These are phyloP conservation scores for Gamsiella multidivaricata DNA, from an alignment of 192 early-diverging fungal genomes.

Conservation along the genomic window DNA sequence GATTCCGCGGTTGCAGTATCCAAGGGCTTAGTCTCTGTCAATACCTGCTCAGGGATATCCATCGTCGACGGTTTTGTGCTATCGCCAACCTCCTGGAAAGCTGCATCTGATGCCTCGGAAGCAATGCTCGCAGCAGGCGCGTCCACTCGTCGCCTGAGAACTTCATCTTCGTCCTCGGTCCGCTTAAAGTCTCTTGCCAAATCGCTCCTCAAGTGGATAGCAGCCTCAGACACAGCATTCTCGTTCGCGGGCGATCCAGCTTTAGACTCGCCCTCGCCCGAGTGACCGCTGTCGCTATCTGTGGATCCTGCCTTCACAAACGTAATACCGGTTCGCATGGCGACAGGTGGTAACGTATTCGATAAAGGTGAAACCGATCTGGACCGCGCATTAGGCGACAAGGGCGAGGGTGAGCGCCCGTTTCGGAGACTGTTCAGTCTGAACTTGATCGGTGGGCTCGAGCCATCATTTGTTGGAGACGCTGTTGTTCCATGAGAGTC, in stretches of 20 bases:
- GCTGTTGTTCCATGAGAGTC: conserved; percentile 2
- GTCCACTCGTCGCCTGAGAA: background rate
- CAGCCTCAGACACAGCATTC: conserved; percentile 12
- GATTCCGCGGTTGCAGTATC: too few relatives aligned
- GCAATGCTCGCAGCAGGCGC: background rate
- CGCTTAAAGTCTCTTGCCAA: conserved; percentile 40
- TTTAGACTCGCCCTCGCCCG: background rate
- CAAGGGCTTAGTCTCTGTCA: too few relatives aligned
- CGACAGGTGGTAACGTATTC: conserved; percentile 7
- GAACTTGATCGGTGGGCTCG: conserved; percentile 37
- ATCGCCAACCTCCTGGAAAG: background rate
- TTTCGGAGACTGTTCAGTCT: conserved; percentile 35
- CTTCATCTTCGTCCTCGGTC: conserved; percentile 14
- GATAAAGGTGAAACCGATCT: conserved; percentile 31
- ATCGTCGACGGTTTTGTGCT: background rate
- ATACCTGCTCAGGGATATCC: too few relatives aligned
- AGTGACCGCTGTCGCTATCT: background rate
- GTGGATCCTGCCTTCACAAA: conserved; percentile 36
- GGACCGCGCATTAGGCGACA: conserved; percentile 15
- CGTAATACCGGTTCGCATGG: conserved; percentile 28
- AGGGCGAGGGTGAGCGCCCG: conserved; percentile 41
- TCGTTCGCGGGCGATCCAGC: background rate
- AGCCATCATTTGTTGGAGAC: conserved; percentile 2
- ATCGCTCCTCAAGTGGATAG: conserved; percentile 42
- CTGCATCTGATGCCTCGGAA: background rate